phyloP scores from a whole-genome alignment of 805 yeast genomes.

The Debaryomyces castellii region DNA sequence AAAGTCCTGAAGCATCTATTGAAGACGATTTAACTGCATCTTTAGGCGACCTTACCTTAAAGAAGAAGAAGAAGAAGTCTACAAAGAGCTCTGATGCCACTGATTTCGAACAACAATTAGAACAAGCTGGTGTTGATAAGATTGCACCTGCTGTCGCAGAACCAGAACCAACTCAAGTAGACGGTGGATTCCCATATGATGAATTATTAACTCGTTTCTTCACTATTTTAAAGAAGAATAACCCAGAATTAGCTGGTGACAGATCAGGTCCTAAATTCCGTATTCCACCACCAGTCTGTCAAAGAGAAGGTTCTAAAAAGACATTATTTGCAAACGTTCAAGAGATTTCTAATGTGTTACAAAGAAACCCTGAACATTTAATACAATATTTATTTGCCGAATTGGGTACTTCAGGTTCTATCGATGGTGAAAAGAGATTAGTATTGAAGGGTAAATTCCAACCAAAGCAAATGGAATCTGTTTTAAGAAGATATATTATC shows the following conservation, averaged over 20 bases:
- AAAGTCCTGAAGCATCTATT: conserved; percentile 20
- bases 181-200: conserved; percentile 69
- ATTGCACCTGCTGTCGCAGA: conserved; percentile 25
- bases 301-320: conserved; percentile 96
- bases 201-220: conserved; percentile 83
- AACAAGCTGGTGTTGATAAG: conserved; percentile 82
- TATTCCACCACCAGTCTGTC: conserved; percentile 96
- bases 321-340: conserved; percentile 95
- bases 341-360: conserved; percentile 89
- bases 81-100: conserved; percentile 55
- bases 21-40: conserved; percentile 34
- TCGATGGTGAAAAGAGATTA: conserved; percentile 96
- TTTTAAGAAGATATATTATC: conserved; percentile 90
- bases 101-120: conserved; percentile 87
- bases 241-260: conserved; percentile 98
- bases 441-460: conserved; percentile 98
- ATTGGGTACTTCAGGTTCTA: conserved; percentile 98
- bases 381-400: conserved; percentile 97
- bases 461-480: conserved; percentile 96
- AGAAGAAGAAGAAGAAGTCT: conserved; percentile 82
- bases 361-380: conserved; percentile 95
- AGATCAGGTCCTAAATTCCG: conserved; percentile 87
- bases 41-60: conserved; percentile 44
- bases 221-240: conserved; percentile 80
- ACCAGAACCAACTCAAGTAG: conserved; percentile 26